Conservation (phyloP, 225 moss, liverwort and hornwort species). For the Thuidium tamariscinum region DNA sequence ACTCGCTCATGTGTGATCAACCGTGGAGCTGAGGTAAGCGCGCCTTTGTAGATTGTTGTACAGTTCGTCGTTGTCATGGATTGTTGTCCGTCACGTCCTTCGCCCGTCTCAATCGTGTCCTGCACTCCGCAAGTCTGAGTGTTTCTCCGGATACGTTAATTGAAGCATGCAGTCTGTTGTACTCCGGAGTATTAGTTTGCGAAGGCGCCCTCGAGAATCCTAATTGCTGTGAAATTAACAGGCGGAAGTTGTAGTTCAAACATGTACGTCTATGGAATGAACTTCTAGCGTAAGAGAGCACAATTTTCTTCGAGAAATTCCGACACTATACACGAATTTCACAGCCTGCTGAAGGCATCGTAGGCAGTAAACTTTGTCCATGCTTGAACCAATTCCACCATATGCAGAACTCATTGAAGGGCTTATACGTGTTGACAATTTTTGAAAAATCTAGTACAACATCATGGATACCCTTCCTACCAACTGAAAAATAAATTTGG, state of each 20-base stretch:
- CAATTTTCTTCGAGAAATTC: not conserved
- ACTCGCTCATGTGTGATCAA: not conserved
- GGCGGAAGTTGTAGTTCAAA: too few relatives aligned
- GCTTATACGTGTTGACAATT: not conserved
- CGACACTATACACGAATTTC: not conserved
- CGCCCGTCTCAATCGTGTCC: not conserved
- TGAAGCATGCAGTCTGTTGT: not conserved
- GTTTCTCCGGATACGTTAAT: not conserved
- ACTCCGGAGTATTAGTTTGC: too few relatives aligned
- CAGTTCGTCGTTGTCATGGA: not conserved
- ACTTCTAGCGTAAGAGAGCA: too few relatives aligned
- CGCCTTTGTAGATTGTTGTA: not conserved
- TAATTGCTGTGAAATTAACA: not conserved
- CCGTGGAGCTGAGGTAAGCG: too few relatives aligned
- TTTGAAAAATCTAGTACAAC: too few relatives aligned
- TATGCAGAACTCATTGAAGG: not conserved
- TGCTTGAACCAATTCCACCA: too few relatives aligned
- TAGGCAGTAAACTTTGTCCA: not conserved
- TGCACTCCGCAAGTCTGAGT: not conserved
- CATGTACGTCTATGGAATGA: not conserved
- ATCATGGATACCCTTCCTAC: not conserved
- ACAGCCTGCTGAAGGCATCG: not conserved
- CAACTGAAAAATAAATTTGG: not conserved
- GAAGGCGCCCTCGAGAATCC: too few relatives aligned
- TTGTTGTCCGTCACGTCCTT: not conserved